phyloP scores from a whole-genome alignment of 805 yeast genomes.

The Suhomyces vadensis region DNA sequence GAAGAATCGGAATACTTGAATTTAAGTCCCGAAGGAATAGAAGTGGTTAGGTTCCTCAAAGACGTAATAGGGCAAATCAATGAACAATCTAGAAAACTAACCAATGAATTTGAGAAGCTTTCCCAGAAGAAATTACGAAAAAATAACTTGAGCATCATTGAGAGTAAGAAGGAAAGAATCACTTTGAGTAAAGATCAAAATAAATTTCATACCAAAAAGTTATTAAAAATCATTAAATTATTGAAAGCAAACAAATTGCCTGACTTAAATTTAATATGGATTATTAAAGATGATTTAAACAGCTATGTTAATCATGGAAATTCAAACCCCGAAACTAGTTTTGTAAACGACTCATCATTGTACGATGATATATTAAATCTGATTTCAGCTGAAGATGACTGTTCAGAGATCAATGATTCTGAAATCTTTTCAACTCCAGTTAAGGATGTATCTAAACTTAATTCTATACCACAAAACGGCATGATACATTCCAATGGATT shows the following conservation, averaged over 20 bases:
- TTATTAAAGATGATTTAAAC: constrained; percentile 42
- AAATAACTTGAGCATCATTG: constrained; percentile 36
- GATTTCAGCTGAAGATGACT: constrained; percentile 15
- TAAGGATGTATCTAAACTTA: constrained; percentile 5
- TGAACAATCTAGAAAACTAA: constrained; percentile 37
- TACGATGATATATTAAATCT: constrained; percentile 43
- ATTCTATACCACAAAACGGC: background rate
- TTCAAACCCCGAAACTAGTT: constrained; percentile 38
- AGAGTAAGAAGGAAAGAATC: constrained; percentile 43
- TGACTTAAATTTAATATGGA: constrained; percentile 32
- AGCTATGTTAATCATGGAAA: constrained; percentile 32
- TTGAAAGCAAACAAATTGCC: constrained; percentile 28
- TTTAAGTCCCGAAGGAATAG: constrained; percentile 35
- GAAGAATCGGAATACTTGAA: constrained; percentile 17
- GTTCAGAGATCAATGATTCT: constrained; percentile 13
- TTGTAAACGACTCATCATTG: constrained; percentile 38
- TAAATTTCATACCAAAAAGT: constrained; percentile 39
- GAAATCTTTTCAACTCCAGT: constrained; percentile 12
- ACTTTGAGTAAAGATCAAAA: constrained; percentile 31
- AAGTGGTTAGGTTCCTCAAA: constrained; percentile 35
- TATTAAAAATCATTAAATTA: constrained; percentile 31
- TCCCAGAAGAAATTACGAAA: constrained; percentile 40
- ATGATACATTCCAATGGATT: background rate
- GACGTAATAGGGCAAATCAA: constrained; percentile 30
- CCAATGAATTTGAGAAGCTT: constrained; percentile 43